Percentiles rank a stretch among this genome's conserved stretches.
These are phyloP conservation scores for Petasospora rhodanensis DNA, from an alignment of 1,139 yeast species.

Conservation along the genomic window DNA sequence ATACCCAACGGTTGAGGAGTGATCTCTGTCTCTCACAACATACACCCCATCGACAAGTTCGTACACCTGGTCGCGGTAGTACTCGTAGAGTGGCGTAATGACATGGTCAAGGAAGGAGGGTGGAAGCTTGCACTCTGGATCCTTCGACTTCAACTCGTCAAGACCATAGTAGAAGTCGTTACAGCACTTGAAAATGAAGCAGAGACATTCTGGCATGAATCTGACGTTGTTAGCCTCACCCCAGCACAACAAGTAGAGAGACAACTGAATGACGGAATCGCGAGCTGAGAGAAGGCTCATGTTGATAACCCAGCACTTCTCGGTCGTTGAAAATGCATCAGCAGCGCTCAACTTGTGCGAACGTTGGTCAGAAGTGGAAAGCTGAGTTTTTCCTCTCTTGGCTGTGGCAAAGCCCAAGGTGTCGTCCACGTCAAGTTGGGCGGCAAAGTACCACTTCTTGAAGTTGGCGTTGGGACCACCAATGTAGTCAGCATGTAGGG, in stretches of 20 bases:
- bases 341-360: too few species aligned
- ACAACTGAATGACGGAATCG: slow-evolving; percentile 54
- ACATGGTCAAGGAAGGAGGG: slow-evolving; percentile 52
- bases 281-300: slow-evolving; percentile 43
- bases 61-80: slow-evolving; percentile 49
- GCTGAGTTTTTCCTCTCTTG: slow-evolving; percentile 16
- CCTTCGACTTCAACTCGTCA: slow-evolving; percentile 10
- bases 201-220: slow-evolving; percentile 76
- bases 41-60: slow-evolving; percentile 35
- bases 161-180: slow-evolving; percentile 52
- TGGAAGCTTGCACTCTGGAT: slow-evolving; percentile 12
- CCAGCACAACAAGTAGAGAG: slow-evolving; percentile 65
- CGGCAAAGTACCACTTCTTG: slow-evolving; percentile 63
- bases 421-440: slow-evolving; percentile 53
- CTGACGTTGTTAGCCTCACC: slow-evolving; percentile 76
- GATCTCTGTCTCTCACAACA: slow-evolving; percentile 47
- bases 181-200: slow-evolving; percentile 68
- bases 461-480: slow-evolving; percentile 60
- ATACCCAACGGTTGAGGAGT: slow-evolving; percentile 49
- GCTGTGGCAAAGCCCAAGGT: slow-evolving; percentile 35
- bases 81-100: slow-evolving; percentile 65
- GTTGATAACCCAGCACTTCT: slow-evolving; percentile 41
- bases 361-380: too few species aligned
- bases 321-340: too few species aligned
- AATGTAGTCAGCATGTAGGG: slow-evolving; percentile 60